A percentile compares a stretch with the other conserved stretches of the same genome.
Evolutionary conservation across 1,139 yeast genomes (phyloP).

Genomic region (Yamadazyma friedrichii): DNA sequence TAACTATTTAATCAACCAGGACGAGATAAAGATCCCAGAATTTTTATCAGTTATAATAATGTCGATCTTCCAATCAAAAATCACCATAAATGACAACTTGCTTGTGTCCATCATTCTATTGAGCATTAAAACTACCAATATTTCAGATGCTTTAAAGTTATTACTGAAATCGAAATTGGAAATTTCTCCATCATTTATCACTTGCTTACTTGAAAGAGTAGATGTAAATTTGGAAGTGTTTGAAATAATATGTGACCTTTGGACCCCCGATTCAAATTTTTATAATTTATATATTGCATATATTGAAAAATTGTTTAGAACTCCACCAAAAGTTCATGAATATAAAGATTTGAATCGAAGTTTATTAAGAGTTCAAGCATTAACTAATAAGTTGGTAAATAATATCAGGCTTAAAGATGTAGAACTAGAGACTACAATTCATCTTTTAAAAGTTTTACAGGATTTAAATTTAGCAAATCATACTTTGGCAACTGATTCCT

Average conservation of each 20-base stretch:
- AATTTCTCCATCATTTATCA: slow-evolving; percentile 19
- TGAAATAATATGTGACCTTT: slow-evolving; percentile 20
- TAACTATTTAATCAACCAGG: slow-evolving; percentile 7
- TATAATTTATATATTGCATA: slow-evolving; percentile 22
- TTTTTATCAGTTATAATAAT: slow-evolving; percentile 27
- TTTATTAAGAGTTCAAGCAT: slow-evolving; percentile 29
- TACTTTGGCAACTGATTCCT: not conserved
- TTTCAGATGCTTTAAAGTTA: slow-evolving; percentile 13
- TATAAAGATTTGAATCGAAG: slow-evolving; percentile 30
- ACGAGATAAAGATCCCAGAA: slow-evolving; percentile 21
- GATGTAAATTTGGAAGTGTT: slow-evolving; percentile 22
- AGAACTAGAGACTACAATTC: slow-evolving; percentile 3
- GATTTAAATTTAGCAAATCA: slow-evolving; percentile 7
- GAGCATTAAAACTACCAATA: slow-evolving; percentile 9
- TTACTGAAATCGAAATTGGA: slow-evolving; percentile 15
- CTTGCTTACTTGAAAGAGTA: slow-evolving; percentile 22
- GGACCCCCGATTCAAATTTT: slow-evolving; percentile 20
- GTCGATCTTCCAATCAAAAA: slow-evolving; percentile 6
- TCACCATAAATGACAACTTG: slow-evolving; percentile 7
- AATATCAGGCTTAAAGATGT: not conserved
- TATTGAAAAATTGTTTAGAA: slow-evolving; percentile 29
- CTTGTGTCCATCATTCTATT: slow-evolving; percentile 15
- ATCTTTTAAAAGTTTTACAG: slow-evolving; percentile 2
- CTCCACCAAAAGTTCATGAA: slow-evolving; percentile 36
- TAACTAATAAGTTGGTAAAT: slow-evolving; percentile 5